Base-by-base conservation (phyloP, 805 yeast species). In the Pichia sporocuriosa region DNA sequence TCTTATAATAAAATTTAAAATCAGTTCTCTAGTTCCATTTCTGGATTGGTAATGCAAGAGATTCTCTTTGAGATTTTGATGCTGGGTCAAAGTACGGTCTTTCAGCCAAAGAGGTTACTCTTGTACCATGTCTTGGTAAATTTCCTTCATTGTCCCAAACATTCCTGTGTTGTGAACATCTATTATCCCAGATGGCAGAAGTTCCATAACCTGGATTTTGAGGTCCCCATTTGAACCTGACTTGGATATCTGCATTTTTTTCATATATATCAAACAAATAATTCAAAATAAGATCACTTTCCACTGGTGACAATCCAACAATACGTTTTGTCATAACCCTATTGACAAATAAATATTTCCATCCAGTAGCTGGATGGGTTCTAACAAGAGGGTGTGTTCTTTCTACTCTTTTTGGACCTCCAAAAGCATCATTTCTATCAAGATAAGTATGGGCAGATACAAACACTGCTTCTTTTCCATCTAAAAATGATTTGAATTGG, bases 331-430 rank as follows among this genome's bases (percentile, higher is more conserved):
- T 75, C 67, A 68, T 66, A 19, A 65, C 59, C 36, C 76, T 66
- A 57, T 75, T 74, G 28, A 75, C 75, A 48, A 63, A 77, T 47
- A 77, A 60, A 2, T 75, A 63, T 58, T 78, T 79, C 73, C 76
- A 68, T 26, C 81, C 81, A 23, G 84, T 77, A 12, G 71, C 79
- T 9, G 84, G 84, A 51, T 79, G 81, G 25, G 81, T 75, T 61
- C 83, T 69, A 22, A 79, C 70, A 17, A 79, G 47, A 3, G 82
- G 83, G 57, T 79, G 84, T 44, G 68, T 72, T 56, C 79, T 67
- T 50, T 69, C 78, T 42, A 77, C 64, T 40, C 65, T 66, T 37
- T 64, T 63, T 17, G 69, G 68, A 13, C 72, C 70, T 42, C 60
- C 61, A 24, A 75, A 63, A 25, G 76, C 77, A 28, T 66, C 66